Base-by-base conservation (phyloP, 2,329 filamentous ascomycete genomes). In the Xylaria sp. region DNA sequence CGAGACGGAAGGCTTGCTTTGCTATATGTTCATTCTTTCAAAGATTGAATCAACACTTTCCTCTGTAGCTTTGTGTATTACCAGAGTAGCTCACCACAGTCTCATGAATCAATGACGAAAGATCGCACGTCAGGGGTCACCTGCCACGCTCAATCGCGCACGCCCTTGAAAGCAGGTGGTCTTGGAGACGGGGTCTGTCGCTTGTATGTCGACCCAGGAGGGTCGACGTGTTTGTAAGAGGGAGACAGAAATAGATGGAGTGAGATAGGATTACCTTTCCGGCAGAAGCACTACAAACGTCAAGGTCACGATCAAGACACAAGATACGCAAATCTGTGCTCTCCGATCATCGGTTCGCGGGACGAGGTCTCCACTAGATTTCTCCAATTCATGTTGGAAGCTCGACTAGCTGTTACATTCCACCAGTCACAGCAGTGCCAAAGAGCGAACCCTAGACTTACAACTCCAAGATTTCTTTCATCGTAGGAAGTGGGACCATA, bases 351-450 rank as follows among this genome's bases (percentile, higher is more conserved):
- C 20, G 6, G 37, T 23, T 62, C 48, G 4, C 9, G 12, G 28
- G 23, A 15, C 25, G 1, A 57, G 23, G 23, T 61, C 41, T 41
- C 37, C 55, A 69, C 46, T 4, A 34, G 39, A 25, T 20, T 64
- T 67, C 66, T 56, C 66, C 66, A 65, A 67, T 51, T 66, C 39
- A 58, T 58, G 66, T 60, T 58, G 66, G 64, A 68, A 60, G 67
- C 63, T 66, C 41, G 34, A 58, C 56, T 51, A 41, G 64, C 44
- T 20, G 60, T 41, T 50, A 63, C 44, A 70, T 73, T 73, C 73
- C 73, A 73, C 72, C 73, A 76, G 67, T 73, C 66, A 72, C 65
- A 70, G 37, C 37, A 13, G 54, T 65, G 57, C 59, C 65, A 37
- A 37, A 8, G 34, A 56, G 63, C 41, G 56, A 50, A 55, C 31